Percentiles rank a stretch among this genome's conserved stretches.
These are phyloP conservation scores for Odontarrhena argentea DNA, from an alignment of 345 rosid genomes.

Conservation along the genomic window DNA sequence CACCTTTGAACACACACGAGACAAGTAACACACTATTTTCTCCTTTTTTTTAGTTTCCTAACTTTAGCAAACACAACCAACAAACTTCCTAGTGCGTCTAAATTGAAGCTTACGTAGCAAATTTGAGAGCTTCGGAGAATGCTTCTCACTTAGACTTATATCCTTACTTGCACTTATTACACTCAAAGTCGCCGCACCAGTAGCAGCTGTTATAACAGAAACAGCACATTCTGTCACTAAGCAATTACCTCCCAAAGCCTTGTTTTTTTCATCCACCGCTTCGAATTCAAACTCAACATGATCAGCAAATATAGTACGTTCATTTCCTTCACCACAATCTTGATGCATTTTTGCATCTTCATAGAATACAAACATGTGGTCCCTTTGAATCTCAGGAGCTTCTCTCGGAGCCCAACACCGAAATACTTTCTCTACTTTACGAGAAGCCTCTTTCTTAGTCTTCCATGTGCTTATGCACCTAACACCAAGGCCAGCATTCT, in stretches of 20 bases:
- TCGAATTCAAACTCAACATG: constrained; percentile 9
- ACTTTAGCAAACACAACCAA: constrained; percentile 21
- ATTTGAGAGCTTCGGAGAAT: constrained; percentile 11
- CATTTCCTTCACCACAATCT: neutral
- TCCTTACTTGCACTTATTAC: constrained; percentile 15
- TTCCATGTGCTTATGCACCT: constrained; percentile 23
- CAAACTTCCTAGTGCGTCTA: neutral
- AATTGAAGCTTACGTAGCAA: constrained; percentile 13
- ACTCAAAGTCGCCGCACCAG: constrained; percentile 4
- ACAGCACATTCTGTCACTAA: constrained; percentile 25
- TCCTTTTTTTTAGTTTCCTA: neutral
- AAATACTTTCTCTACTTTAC: constrained; percentile 3
- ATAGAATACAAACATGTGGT: constrained; percentile 22
- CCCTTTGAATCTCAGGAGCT: constrained; percentile 25
- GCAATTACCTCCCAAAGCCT: constrained; percentile 17
- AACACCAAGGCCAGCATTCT: constrained; percentile 9
- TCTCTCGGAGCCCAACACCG: constrained; percentile 22
- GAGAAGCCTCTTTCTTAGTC: neutral
- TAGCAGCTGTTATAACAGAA: constrained; percentile 8
- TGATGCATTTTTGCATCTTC: constrained; percentile 1
- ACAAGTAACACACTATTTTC: neutral
- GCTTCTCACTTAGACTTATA: constrained; percentile 5
- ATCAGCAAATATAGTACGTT: neutral
- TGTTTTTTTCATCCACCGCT: constrained; percentile 13
- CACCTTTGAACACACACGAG: no score